A percentile compares a stretch with the other conserved stretches of the same genome.
Evolutionary conservation across 2,329 filamentous ascomycete genomes (phyloP).

Genomic region (Nigrospora sphaerica): DNA sequence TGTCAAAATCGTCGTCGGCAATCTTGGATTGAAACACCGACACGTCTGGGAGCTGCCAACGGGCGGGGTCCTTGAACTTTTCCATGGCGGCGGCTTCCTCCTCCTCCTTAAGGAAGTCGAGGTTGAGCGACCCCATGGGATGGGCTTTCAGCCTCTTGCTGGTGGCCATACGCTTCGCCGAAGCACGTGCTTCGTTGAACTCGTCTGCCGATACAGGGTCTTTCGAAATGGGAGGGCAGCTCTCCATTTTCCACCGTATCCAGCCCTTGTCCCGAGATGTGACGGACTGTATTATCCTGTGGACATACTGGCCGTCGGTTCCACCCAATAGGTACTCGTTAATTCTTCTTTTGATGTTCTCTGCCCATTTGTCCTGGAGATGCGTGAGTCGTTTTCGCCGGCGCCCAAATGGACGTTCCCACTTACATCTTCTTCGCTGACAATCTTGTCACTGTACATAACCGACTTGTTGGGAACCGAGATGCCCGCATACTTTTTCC

Average conservation of each 20-base stretch:
- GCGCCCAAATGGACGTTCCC: neutral
- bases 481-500: slow-evolving; percentile 66
- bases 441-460: slow-evolving; percentile 66
- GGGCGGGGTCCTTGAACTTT: slow-evolving; percentile 57
- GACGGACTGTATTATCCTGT: slow-evolving; percentile 94
- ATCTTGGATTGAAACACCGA: slow-evolving; percentile 68
- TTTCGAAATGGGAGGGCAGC: slow-evolving; percentile 78
- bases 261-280: slow-evolving; percentile 95
- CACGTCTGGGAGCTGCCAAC: slow-evolving; percentile 63
- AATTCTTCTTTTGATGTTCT: slow-evolving; percentile 69
- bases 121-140: slow-evolving; percentile 65
- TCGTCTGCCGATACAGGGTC: slow-evolving; percentile 62
- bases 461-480: slow-evolving; percentile 76
- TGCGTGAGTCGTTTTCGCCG: slow-evolving; percentile 9
- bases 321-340: slow-evolving; percentile 77
- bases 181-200: slow-evolving; percentile 62
- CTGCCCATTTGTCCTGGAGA: slow-evolving; percentile 71
- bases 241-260: slow-evolving; percentile 97
- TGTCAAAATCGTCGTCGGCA: slow-evolving; percentile 73
- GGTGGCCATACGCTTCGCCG: slow-evolving; percentile 58
- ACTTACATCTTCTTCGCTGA: slow-evolving; percentile 78
- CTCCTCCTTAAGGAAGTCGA: slow-evolving; percentile 70
- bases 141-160: slow-evolving; percentile 63
- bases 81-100: slow-evolving; percentile 56
- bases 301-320: slow-evolving; percentile 83